These are phyloP conservation scores for Aspergillus neoniger DNA, from an alignment of 2,329 filamentous ascomycete species.

Conservation along the genomic window DNA sequence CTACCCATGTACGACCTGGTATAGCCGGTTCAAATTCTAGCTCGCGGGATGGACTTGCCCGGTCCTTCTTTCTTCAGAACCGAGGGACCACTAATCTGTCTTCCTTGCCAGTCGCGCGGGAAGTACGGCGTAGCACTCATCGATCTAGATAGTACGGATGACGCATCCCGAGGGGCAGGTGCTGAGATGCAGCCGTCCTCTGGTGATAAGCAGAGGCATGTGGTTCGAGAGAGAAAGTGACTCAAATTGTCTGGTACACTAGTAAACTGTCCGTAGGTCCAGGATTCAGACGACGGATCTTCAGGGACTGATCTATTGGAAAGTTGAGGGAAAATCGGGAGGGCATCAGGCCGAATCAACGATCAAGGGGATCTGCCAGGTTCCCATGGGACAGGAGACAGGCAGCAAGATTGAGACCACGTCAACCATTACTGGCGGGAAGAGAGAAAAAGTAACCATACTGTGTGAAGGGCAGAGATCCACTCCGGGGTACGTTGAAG, in stretches of 20 bases:
- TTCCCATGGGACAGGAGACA: background rate
- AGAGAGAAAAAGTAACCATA: conserved; percentile 1
- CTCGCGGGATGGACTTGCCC: background rate
- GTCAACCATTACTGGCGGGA: conserved; percentile 3
- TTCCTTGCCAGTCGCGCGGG: background rate
- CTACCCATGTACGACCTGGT: background rate
- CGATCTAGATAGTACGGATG: background rate
- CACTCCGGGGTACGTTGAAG: background rate
- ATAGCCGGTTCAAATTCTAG: background rate
- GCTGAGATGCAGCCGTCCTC: background rate
- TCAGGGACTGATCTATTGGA: conserved; percentile 6
- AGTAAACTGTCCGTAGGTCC: background rate
- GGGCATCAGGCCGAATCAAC: background rate
- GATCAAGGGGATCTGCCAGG: background rate
- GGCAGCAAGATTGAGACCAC: conserved; percentile 5
- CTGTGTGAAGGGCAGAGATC: background rate
- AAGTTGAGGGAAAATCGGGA: conserved; percentile 1
- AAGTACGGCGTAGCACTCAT: background rate
- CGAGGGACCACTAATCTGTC: background rate
- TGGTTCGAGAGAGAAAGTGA: background rate
- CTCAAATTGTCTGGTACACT: background rate
- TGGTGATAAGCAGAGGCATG: background rate
- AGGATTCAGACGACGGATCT: conserved; percentile 1
- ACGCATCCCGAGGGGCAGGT: background rate
- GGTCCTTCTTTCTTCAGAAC: background rate